Evolutionary conservation across 441 rosid species (phyloP).

Genomic region (Adansonia grandidieri): DNA sequence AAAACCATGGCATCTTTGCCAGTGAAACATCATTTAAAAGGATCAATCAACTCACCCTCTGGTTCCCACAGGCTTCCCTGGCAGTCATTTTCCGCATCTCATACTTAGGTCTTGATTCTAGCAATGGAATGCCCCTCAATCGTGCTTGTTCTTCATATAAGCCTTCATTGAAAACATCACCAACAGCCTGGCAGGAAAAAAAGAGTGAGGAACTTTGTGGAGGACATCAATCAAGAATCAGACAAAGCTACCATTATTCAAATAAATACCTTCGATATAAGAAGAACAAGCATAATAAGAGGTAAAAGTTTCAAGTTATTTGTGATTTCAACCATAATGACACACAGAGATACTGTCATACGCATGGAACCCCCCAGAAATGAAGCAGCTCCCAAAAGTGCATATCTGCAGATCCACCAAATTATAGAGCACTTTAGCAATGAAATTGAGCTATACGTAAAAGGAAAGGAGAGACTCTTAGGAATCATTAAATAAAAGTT

Average conservation of each 20-base stretch:
- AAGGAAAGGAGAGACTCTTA: conserved; percentile 11
- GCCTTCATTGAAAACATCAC: conserved; percentile 99
- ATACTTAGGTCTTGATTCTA: conserved; percentile 92
- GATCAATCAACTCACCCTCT: conserved; percentile 56
- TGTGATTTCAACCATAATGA: conserved; percentile 97
- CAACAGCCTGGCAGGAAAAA: conserved; percentile 75
- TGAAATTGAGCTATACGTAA: background rate
- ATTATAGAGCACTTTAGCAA: conserved; percentile 31
- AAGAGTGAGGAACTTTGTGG: conserved; percentile 19
- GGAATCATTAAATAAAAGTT: background rate
- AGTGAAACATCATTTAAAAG: conserved; percentile 13
- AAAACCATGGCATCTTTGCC: background rate
- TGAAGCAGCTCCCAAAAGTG: conserved; percentile 97
- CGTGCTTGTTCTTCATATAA: conserved; percentile 92
- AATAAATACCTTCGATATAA: conserved; percentile 81
- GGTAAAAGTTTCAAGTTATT: conserved; percentile 93
- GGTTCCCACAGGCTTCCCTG: conserved; percentile 83
- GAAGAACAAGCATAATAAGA: conserved; percentile 98
- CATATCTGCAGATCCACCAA: conserved; percentile 64
- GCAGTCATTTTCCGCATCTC: conserved; percentile 84
- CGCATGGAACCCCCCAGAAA: conserved; percentile 99
- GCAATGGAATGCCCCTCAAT: conserved; percentile 79
- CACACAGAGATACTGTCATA: conserved; percentile 97
- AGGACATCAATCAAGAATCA: conserved; percentile 19
- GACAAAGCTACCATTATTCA: conserved; percentile 1